Evolutionary conservation across 768 basidiomycete species (phyloP).

Genomic region (Boletus fagicola): DNA sequence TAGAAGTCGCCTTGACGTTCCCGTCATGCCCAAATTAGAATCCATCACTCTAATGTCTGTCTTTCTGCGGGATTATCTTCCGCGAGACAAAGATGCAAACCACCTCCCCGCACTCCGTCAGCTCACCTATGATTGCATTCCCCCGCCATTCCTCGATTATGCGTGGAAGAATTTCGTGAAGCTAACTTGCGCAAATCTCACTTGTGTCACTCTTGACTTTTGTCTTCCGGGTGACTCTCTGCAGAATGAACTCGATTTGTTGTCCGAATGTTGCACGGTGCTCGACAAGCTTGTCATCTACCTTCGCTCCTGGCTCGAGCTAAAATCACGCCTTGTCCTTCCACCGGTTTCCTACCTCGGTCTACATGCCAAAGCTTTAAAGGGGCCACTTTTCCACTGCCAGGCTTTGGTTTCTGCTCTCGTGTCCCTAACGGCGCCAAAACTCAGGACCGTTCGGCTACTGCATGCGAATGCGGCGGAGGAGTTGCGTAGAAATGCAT

Average conservation of each 20-base stretch:
- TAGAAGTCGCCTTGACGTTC: slow-evolving; percentile 20
- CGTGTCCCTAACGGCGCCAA: slow-evolving; percentile 20
- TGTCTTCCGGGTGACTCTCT: slow-evolving; percentile 24
- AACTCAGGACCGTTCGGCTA: slow-evolving; percentile 21
- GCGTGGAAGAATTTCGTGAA: slow-evolving; percentile 29
- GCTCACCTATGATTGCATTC: slow-evolving; percentile 33
- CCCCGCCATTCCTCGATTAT: slow-evolving; percentile 29
- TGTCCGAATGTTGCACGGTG: slow-evolving; percentile 24
- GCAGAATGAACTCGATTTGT: slow-evolving; percentile 26
- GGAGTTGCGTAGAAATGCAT: slow-evolving; percentile 13
- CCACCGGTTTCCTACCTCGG: slow-evolving; percentile 28
- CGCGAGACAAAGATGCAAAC: slow-evolving; percentile 26
- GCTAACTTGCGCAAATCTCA: slow-evolving; percentile 27
- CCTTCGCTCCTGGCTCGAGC: slow-evolving; percentile 26
- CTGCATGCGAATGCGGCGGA: slow-evolving; percentile 15
- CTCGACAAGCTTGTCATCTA: slow-evolving; percentile 29
- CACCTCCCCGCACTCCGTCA: slow-evolving; percentile 31
- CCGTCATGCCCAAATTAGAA: slow-evolving; percentile 28
- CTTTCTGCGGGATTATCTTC: slow-evolving; percentile 32
- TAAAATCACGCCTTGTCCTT: slow-evolving; percentile 19
- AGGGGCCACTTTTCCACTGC: slow-evolving; percentile 15
- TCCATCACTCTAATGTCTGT: slow-evolving; percentile 28
- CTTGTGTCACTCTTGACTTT: slow-evolving; percentile 28
- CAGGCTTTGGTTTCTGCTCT: slow-evolving; percentile 24
- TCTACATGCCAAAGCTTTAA: slow-evolving; percentile 20